Conservation (phyloP, 1,139 yeast genomes). For the Scheffersomyces lignicola region DNA sequence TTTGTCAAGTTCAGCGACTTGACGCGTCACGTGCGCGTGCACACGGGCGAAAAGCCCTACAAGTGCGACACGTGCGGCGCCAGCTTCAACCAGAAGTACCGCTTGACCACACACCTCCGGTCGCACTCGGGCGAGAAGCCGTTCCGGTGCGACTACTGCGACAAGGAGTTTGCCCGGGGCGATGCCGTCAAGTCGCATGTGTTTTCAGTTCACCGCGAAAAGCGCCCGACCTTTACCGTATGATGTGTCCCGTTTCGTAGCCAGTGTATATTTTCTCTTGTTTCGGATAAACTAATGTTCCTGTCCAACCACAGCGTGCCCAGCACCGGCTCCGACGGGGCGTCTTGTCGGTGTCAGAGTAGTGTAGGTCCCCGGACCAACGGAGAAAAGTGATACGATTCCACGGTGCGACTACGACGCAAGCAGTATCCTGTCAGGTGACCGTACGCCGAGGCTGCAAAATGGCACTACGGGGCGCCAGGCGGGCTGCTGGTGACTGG, state of each 20-base stretch:
- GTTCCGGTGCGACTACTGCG: slow-evolving; percentile 23
- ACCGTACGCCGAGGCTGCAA: too few species aligned
- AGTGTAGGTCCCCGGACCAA: too few species aligned
- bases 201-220: slow-evolving; percentile 17
- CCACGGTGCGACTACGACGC: too few species aligned
- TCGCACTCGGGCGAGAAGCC: slow-evolving; percentile 31
- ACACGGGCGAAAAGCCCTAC: slow-evolving; percentile 28
- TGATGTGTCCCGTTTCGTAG: not conserved
- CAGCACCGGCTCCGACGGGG: too few species aligned
- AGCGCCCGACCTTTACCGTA: slow-evolving; percentile 13
- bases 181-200: slow-evolving; percentile 29
- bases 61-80: slow-evolving; percentile 22
- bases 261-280: not conserved
- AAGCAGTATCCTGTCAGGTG: too few species aligned
- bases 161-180: slow-evolving; percentile 26
- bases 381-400: too few species aligned
- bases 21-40: slow-evolving; percentile 24
- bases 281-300: too few species aligned
- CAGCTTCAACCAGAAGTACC: slow-evolving; percentile 24
- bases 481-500: too few species aligned
- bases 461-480: too few species aligned
- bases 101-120: slow-evolving; percentile 27
- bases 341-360: too few species aligned
- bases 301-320: too few species aligned
- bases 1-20: slow-evolving; percentile 25